Evolutionary conservation across 2,329 filamentous ascomycete species (phyloP).

Genomic region (Aspergillus japonicus): DNA sequence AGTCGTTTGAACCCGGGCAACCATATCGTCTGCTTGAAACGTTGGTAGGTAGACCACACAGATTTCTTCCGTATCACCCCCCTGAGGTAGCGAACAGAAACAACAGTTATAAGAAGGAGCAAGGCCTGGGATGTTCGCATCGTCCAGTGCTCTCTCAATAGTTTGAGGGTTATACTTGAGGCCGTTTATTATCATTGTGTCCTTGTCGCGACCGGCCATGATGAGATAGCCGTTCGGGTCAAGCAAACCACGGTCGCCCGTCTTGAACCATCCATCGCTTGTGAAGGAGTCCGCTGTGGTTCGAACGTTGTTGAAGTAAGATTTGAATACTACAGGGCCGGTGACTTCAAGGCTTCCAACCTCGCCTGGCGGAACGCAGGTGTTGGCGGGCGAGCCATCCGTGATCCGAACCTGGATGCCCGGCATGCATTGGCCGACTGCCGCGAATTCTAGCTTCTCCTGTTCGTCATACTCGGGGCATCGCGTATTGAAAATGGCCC

Average conservation of each 20-base stretch:
- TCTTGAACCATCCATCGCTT: conserved; percentile 35
- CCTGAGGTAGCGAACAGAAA: conserved; percentile 38
- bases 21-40: conserved; percentile 12
- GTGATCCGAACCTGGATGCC: conserved; percentile 25
- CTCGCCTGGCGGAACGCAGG: not conserved
- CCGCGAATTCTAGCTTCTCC: conserved; percentile 18
- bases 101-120: conserved; percentile 36
- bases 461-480: conserved; percentile 45
- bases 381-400: not conserved
- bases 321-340: conserved; percentile 25
- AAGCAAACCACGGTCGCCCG: conserved; percentile 21
- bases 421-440: conserved; percentile 22
- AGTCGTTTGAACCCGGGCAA: conserved; percentile 4
- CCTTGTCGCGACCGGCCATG: conserved; percentile 33
- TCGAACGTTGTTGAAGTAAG: conserved; percentile 33
- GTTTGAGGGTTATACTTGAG: conserved; percentile 43
- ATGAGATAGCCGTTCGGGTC: conserved; percentile 13
- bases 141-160: conserved; percentile 43
- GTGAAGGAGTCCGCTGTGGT: conserved; percentile 30
- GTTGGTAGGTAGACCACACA: conserved; percentile 41
- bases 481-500: conserved; percentile 44
- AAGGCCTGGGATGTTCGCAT: conserved; percentile 23
- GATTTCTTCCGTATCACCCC: conserved; percentile 39
- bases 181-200: conserved; percentile 50
- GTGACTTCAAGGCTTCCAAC: conserved; percentile 25